Percentiles rank a stretch among this genome's conserved stretches.
Conservation (phyloP, 805 yeast species). For the Ogataea paradorogensis region DNA sequence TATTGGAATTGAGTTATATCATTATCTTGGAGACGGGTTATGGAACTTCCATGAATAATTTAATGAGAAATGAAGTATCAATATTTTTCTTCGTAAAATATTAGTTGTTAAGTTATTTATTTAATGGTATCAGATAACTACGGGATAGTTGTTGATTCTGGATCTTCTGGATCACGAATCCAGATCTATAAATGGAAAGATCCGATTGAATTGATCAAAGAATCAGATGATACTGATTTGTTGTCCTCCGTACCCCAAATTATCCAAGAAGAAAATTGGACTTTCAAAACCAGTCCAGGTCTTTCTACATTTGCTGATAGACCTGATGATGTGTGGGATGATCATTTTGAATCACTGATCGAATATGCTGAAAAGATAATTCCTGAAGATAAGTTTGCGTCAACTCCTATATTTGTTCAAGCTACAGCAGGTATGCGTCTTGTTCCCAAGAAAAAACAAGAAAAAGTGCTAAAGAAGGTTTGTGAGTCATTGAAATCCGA, state of each 20-base stretch:
- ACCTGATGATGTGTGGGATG: slow-evolving; percentile 58
- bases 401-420: slow-evolving; percentile 84
- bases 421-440: slow-evolving; percentile 98
- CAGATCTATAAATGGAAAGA: slow-evolving; percentile 82
- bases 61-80: slow-evolving; percentile 5
- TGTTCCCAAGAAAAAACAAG: slow-evolving; percentile 52
- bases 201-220: slow-evolving; percentile 34
- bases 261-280: slow-evolving; percentile 64
- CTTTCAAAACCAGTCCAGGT: slow-evolving; percentile 75
- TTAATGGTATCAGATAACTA: slow-evolving; percentile 37
- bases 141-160: slow-evolving; percentile 92
- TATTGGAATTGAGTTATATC: slow-evolving; percentile 80
- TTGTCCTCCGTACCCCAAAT: slow-evolving; percentile 66
- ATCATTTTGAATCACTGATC: slow-evolving; percentile 65
- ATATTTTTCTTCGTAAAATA: neutral
- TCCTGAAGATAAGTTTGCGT: slow-evolving; percentile 55
- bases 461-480: slow-evolving; percentile 52
- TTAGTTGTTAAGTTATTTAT: slow-evolving; percentile 5
- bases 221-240: slow-evolving; percentile 31
- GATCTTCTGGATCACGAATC: slow-evolving; percentile 90
- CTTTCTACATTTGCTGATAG: slow-evolving; percentile 63
- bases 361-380: slow-evolving; percentile 67
- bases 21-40: slow-evolving; percentile 85
- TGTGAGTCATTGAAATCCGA: slow-evolving; percentile 56
- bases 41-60: slow-evolving; percentile 49